Conservation (phyloP, 2,329 filamentous ascomycete genomes). For the Knufia petricola region DNA sequence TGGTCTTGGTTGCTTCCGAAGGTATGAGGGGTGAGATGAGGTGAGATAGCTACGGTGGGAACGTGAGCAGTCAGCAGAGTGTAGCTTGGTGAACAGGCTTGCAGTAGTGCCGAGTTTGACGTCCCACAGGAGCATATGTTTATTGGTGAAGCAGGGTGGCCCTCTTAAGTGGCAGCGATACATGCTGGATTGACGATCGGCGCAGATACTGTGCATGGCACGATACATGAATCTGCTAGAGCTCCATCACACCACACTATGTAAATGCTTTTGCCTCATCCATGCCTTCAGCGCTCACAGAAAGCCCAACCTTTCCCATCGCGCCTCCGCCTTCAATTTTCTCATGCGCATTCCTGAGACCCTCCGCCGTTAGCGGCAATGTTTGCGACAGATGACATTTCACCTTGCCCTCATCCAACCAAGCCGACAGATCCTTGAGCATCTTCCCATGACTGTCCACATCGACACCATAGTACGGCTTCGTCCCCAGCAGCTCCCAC, state of each 20-base stretch:
- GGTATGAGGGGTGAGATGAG: not conserved
- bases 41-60: not conserved
- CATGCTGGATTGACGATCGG: too few species aligned
- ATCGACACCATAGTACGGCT: conserved; percentile 33
- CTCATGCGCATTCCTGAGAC: conserved; percentile 33
- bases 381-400: conserved; percentile 32
- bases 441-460: conserved; percentile 33
- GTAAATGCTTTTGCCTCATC: too few species aligned
- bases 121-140: too few species aligned
- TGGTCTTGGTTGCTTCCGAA: too few species aligned
- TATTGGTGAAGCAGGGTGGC: too few species aligned
- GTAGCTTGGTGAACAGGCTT: too few species aligned
- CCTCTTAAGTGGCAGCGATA: too few species aligned
- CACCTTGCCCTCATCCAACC: conserved; percentile 30
- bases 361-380: conserved; percentile 29
- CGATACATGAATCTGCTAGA: too few species aligned
- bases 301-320: conserved; percentile 14
- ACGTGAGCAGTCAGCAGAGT: too few species aligned
- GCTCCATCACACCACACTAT: too few species aligned
- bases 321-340: conserved; percentile 32
- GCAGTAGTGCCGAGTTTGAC: too few species aligned
- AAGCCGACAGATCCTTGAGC: conserved; percentile 28
- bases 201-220: too few species aligned
- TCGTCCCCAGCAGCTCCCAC: conserved; percentile 36
- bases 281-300: not conserved